Evolutionary conservation across 2,329 filamentous ascomycete species (phyloP), one percentile per base, ranked within the genome.

Genomic region (Albophoma yamanashiensis): DNA sequence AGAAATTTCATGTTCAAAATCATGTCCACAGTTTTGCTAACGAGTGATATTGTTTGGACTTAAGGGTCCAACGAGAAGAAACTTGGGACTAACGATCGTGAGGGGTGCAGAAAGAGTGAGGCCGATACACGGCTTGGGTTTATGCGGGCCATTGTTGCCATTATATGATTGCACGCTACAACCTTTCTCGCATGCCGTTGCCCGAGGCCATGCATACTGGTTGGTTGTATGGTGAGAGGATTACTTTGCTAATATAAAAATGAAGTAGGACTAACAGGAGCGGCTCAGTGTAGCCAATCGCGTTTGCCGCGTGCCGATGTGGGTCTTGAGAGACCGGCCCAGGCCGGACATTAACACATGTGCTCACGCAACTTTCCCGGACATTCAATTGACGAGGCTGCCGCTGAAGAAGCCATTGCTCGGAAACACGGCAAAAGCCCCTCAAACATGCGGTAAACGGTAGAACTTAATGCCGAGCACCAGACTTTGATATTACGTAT

Each of bases 1-100:
- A 61, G 59, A 47, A 59, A 63, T 61, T 62, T 64, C 63, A 64
- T 64, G 1, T 34, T 53, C 9, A 34, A 20, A 1, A 2, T 2
- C 2, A 8, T 34, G 6, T 20, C 12, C 4, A 15, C 8, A 31
- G 17, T 9, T 20, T 2, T 31, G 31, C 36, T 12, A 53, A 53
- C 31, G 50, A 36, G 50, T 34, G 50, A 20, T 11, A n/a, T 11
- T 27, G 47, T n/a, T 31, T 52, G 47, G 47, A 52, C 11, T 31
- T 31, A 14, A 34, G 27, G 11, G 25, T 20, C 50, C 27, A 53
- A 53, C 31, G 31, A 14, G 31, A 20, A 14, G 2, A 36, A 9
- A 53, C 31, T 34, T 53, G 20, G 11, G 20, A 14, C 50, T 8
- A 36, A 20, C 20, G 50, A 36, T 52, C 25, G 45, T 31, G 47